A percentile compares a stretch with the other conserved stretches of the same genome.
Conservation (phyloP, 139 green algal species). For the Chlamydomonas incerta region DNA sequence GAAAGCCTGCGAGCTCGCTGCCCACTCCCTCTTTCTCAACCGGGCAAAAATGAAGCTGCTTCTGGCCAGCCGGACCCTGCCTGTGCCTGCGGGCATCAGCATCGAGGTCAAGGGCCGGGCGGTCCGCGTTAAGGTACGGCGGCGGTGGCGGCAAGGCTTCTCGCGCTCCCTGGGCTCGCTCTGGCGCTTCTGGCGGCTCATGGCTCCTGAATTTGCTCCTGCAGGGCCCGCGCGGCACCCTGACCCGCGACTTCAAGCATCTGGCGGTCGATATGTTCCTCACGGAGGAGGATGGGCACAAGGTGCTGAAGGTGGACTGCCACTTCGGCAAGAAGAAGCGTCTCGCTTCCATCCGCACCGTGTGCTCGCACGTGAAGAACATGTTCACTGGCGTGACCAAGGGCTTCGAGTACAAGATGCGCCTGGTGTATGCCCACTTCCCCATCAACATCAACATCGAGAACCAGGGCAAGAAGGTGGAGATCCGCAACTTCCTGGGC, state of each 20-base stretch:
- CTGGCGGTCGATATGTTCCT: constrained; percentile 92
- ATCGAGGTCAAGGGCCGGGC: constrained; percentile 69
- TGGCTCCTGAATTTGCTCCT: neutral
- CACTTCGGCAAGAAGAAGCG: constrained; percentile 93
- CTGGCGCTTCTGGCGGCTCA: neutral
- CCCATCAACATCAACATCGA: constrained; percentile 99
- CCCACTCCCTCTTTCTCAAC: neutral
- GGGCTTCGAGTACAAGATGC: constrained; percentile 95
- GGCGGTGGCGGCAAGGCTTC: constrained; percentile 18
- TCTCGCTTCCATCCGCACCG: constrained; percentile 94
- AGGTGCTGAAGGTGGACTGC: constrained; percentile 84
- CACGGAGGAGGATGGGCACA: constrained; percentile 78
- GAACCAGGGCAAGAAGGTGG: constrained; percentile 77
- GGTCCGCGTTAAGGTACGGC: constrained; percentile 66
- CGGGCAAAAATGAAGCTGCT: constrained; percentile 83
- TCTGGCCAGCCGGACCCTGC: constrained; percentile 62
- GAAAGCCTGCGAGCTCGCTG: no score
- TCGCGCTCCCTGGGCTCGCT: neutral
- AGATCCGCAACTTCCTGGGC: constrained; percentile 99
- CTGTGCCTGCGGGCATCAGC: constrained; percentile 73
- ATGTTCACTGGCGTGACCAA: constrained; percentile 88
- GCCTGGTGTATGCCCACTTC: constrained; percentile 99
- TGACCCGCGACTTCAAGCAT: constrained; percentile 90
- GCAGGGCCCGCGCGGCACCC: constrained; percentile 81
- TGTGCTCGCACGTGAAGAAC: constrained; percentile 91